A percentile compares a stretch with the other conserved stretches of the same genome.
phyloP scores from a whole-genome alignment of 768 basidiomycete genomes.

The Obba rivulosa region DNA sequence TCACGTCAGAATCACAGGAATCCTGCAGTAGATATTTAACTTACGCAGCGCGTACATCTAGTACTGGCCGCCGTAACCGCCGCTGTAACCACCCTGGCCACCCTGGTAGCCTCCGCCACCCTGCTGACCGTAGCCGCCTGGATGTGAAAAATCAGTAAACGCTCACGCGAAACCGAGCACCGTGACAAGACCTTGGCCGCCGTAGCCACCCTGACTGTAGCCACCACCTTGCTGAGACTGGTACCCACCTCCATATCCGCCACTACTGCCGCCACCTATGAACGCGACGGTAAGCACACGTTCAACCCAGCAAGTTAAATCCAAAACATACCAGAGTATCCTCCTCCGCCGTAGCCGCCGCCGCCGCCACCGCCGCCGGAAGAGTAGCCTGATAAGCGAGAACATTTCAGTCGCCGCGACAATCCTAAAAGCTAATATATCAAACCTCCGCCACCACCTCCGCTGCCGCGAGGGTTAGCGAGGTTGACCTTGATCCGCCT shows the following conservation, averaged over 20 bases:
- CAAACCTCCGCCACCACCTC: conserved; percentile 37
- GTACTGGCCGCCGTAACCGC: conserved; percentile 18
- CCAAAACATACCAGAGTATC: conserved; percentile 19
- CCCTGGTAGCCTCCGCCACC: conserved; percentile 16
- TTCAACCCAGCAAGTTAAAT: background rate
- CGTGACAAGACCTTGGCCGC: conserved; percentile 8
- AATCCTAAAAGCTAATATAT: conserved; percentile 5
- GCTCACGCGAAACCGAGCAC: conserved; percentile 11
- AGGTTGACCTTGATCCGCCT: conserved; percentile 86
- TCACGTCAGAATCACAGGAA: conserved; percentile 2
- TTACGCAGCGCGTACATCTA: conserved; percentile 4
- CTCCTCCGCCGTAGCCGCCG: conserved; percentile 30
- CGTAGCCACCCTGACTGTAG: conserved; percentile 25
- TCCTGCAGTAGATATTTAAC: too few species aligned
- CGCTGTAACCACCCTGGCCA: conserved; percentile 19
- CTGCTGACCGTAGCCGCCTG: conserved; percentile 10
- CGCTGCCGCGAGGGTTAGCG: conserved; percentile 62
- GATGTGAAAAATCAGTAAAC: conserved; percentile 13
- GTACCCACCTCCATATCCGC: conserved; percentile 19
- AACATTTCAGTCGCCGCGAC: conserved; percentile 1
- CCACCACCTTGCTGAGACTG: conserved; percentile 17
- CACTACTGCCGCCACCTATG: conserved; percentile 13
- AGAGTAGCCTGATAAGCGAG: background rate
- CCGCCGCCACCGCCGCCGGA: conserved; percentile 15
- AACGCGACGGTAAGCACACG: background rate